A percentile compares a stretch with the other conserved stretches of the same genome.
Evolutionary conservation across 495 filamentous ascomycete species (phyloP).

Genomic region (Annulohypoxylon bovei): DNA sequence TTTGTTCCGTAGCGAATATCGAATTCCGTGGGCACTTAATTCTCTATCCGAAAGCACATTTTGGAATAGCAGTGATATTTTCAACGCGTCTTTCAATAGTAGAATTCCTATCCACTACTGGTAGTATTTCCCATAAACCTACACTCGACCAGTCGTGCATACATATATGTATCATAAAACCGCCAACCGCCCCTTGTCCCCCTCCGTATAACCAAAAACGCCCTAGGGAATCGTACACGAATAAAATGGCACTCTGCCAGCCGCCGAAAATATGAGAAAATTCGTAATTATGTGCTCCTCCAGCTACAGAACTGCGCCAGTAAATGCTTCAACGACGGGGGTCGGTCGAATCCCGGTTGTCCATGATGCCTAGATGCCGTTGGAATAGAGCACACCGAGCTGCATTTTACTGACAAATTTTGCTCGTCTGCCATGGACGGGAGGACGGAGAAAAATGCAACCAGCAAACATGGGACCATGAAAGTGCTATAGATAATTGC

Average conservation of each 20-base stretch:
- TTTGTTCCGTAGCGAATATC: background rate
- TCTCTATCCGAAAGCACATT: background rate
- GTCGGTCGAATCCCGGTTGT: constrained; percentile 28
- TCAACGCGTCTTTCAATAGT: constrained; percentile 5
- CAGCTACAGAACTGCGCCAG: constrained; percentile 30
- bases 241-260: constrained; percentile 20
- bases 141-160: constrained; percentile 21
- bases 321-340: constrained; percentile 34
- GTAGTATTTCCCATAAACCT: constrained; percentile 21
- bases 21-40: background rate
- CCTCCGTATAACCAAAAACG: constrained; percentile 30
- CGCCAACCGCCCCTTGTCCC: background rate
- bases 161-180: constrained; percentile 26
- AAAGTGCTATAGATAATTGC: constrained; percentile 28
- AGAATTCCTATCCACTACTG: constrained; percentile 13
- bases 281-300: constrained; percentile 27
- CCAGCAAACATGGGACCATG: constrained; percentile 4
- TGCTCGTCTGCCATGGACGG: constrained; percentile 2
- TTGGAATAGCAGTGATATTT: background rate
- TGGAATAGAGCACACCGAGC: constrained; percentile 17
- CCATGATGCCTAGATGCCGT: constrained; percentile 37
- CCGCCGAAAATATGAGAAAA: constrained; percentile 17
- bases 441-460: constrained; percentile 19
- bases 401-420: background rate
- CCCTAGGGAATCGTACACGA: constrained; percentile 33